A percentile compares a stretch with the other conserved stretches of the same genome.
These are phyloP conservation scores for Neofusicoccum cordaticola DNA, from an alignment of 2,329 filamentous ascomycete species.

Conservation along the genomic window DNA sequence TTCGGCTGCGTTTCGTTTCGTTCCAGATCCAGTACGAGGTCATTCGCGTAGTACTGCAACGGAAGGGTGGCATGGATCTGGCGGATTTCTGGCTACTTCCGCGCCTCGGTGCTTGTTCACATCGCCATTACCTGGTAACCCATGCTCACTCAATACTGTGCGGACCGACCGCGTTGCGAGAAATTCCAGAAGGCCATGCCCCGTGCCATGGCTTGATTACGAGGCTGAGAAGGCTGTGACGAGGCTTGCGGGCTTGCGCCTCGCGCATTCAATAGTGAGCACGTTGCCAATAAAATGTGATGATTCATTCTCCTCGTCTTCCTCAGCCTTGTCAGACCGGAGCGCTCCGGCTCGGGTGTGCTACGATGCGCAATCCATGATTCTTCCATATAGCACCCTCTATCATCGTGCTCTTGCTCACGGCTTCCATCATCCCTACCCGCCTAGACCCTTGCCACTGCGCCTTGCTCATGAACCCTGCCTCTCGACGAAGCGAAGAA, in stretches of 20 bases:
- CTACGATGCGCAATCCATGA: neutral
- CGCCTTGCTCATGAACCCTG: neutral
- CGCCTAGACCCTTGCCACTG: neutral
- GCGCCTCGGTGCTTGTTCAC: neutral
- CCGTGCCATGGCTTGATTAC: constrained; percentile 6
- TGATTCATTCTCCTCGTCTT: neutral
- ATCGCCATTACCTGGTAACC: neutral
- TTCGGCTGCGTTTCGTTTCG: neutral
- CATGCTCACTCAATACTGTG: neutral
- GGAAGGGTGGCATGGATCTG: neutral
- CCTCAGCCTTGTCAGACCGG: constrained; percentile 11
- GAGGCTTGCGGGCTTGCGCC: constrained; percentile 8
- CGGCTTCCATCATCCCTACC: neutral
- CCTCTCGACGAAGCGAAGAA: neutral
- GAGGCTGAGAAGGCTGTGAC: constrained; percentile 2
- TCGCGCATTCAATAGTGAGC: neutral
- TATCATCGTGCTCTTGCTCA: neutral
- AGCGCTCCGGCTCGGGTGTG: neutral
- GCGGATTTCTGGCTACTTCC: neutral
- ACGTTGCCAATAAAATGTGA: neutral
- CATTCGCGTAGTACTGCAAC: neutral
- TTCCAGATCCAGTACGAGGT: neutral
- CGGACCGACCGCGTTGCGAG: neutral
- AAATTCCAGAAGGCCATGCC: neutral
- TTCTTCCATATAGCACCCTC: neutral